These are phyloP conservation scores for Yarrowia deformans DNA, from an alignment of 805 yeast species.

Conservation along the genomic window DNA sequence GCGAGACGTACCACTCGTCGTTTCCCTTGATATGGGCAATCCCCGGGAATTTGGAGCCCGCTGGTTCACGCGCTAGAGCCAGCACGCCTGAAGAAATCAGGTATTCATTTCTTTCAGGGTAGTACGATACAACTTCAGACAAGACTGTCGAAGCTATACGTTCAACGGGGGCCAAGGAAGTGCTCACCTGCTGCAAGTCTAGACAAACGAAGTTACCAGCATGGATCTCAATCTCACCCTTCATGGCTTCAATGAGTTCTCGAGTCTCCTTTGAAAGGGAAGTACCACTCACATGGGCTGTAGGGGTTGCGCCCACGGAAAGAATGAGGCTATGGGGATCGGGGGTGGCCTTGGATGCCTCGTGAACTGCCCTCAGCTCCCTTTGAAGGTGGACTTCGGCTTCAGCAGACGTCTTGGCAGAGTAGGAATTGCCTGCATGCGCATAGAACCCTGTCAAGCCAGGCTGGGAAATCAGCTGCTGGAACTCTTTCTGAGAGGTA, in stretches of 20 bases:
- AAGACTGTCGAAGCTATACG: slow-evolving; percentile 62
- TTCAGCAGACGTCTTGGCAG: slow-evolving; percentile 54
- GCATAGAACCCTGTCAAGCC: slow-evolving; percentile 73
- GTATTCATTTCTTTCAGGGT: slow-evolving; percentile 68
- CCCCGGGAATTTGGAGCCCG: slow-evolving; percentile 65
- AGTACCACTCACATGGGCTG: slow-evolving; percentile 21
- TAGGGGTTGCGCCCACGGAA: slow-evolving; percentile 75
- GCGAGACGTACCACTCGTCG: slow-evolving; percentile 67
- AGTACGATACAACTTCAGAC: slow-evolving; percentile 66
- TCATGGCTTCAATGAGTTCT: slow-evolving; percentile 31
- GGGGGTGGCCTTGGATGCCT: slow-evolving; percentile 57
- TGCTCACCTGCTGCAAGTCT: slow-evolving; percentile 79
- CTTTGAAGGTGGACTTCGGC: slow-evolving; percentile 60
- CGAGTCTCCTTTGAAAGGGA: slow-evolving; percentile 15
- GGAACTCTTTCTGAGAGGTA: slow-evolving; percentile 52
- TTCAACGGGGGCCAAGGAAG: slow-evolving; percentile 59
- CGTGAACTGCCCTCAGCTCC: slow-evolving; percentile 64
- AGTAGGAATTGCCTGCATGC: slow-evolving; percentile 81
- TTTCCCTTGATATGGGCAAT: slow-evolving; percentile 58
- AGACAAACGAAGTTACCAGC: slow-evolving; percentile 82
- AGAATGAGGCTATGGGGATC: slow-evolving; percentile 55
- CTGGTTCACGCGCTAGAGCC: slow-evolving; percentile 69
- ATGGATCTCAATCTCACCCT: slow-evolving; percentile 65
- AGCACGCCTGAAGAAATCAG: slow-evolving; percentile 77
- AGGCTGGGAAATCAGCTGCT: slow-evolving; percentile 53